A percentile compares a stretch with the other conserved stretches of the same genome.
phyloP scores from a whole-genome alignment of 164 flowering plant genomes.

The Tetrastigma voinierianum region DNA sequence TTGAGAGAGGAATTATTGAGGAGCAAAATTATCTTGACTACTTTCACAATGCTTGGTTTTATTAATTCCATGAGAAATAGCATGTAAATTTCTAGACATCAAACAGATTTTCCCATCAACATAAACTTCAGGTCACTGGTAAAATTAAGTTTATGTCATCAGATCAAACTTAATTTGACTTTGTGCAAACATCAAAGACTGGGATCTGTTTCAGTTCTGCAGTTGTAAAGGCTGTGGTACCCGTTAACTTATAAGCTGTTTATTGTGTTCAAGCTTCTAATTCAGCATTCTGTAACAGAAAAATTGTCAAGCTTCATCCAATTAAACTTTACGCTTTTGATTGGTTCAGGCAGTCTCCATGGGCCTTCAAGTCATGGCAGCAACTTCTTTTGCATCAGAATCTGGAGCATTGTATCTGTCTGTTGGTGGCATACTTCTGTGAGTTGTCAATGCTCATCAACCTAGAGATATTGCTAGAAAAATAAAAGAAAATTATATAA shows the following conservation, averaged over 20 bases:
- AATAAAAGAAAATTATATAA: too few relatives aligned
- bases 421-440: slow-evolving; percentile 52
- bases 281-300: not conserved
- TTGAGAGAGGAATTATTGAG: not conserved
- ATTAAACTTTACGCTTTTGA: not conserved
- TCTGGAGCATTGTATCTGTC: slow-evolving; percentile 29
- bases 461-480: not conserved
- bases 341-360: slow-evolving; percentile 37
- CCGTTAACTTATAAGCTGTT: not conserved
- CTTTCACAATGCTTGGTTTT: too few relatives aligned
- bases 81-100: too few relatives aligned
- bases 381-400: slow-evolving; percentile 30
- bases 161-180: too few relatives aligned
- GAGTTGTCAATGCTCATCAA: slow-evolving; percentile 18
- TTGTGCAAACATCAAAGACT: not conserved
- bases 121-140: too few relatives aligned
- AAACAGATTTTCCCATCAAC: too few relatives aligned
- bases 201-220: not conserved
- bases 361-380: slow-evolving; percentile 40
- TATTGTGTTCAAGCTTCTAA: not conserved
- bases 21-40: not conserved
- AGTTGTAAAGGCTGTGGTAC: not conserved
- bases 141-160: too few relatives aligned
- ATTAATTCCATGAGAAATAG: too few relatives aligned
- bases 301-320: too few relatives aligned